Conservation (phyloP, 768 basidiomycete species). For the Psilocybe sp. region DNA sequence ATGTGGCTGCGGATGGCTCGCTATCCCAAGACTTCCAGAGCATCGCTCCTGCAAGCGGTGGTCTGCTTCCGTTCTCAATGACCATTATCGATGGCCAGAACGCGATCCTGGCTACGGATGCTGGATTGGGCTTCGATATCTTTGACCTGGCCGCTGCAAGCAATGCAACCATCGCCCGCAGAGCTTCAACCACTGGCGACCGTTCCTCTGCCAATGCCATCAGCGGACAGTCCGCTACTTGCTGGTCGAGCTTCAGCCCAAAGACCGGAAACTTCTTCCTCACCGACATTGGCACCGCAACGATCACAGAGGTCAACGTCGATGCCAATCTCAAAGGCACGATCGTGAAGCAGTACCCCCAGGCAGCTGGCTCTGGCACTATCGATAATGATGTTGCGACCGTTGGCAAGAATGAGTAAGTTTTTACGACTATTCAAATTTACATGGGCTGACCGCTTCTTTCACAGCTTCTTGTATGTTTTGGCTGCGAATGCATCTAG, state of each 20-base stretch:
- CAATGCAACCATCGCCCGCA: too few species aligned
- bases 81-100: constrained; percentile 30
- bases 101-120: constrained; percentile 38
- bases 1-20: constrained; percentile 39
- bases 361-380: constrained; percentile 30
- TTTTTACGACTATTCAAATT: neutral
- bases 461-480: constrained; percentile 25
- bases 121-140: constrained; percentile 36
- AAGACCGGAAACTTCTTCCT: constrained; percentile 44
- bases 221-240: constrained; percentile 37
- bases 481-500: constrained; percentile 24
- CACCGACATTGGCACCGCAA: constrained; percentile 37
- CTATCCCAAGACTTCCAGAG: constrained; percentile 36
- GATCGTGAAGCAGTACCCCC: constrained; percentile 46
- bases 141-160: constrained; percentile 30
- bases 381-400: constrained; percentile 40
- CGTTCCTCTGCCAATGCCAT: constrained; percentile 31
- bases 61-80: constrained; percentile 50
- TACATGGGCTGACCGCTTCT: neutral
- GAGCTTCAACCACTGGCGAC: constrained; percentile 3
- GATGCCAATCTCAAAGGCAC: constrained; percentile 40
- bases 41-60: constrained; percentile 29
- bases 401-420: constrained; percentile 35
- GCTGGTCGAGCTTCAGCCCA: constrained; percentile 40
- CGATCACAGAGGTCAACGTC: constrained; percentile 44